These are phyloP conservation scores for Trifolium subterraneum DNA, from an alignment of 306 rosid genomes.

Conservation along the genomic window DNA sequence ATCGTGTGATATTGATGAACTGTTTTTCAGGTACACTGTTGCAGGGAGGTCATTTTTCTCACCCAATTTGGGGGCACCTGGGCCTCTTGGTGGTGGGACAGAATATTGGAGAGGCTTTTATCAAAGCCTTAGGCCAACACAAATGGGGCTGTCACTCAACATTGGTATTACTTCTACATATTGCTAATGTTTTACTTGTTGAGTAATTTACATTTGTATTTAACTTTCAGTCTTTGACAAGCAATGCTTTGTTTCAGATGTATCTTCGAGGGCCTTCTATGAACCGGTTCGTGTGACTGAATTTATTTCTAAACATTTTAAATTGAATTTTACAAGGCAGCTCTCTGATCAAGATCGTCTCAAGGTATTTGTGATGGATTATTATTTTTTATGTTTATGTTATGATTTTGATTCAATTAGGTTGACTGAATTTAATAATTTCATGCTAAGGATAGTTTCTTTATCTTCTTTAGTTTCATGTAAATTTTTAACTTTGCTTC, in stretches of 20 bases:
- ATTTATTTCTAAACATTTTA: constrained; percentile 44
- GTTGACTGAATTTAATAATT: background rate
- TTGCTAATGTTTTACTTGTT: background rate
- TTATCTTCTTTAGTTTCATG: background rate
- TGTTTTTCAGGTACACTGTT: constrained; percentile 36
- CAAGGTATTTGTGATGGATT: constrained; percentile 55
- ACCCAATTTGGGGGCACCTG: constrained; percentile 29
- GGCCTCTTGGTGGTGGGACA: constrained; percentile 49
- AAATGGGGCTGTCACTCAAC: constrained; percentile 57
- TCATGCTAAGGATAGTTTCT: background rate
- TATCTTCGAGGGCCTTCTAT: constrained; percentile 69
- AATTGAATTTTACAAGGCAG: constrained; percentile 38
- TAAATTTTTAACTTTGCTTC: background rate
- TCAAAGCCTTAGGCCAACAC: constrained; percentile 55
- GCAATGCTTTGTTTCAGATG: constrained; percentile 55
- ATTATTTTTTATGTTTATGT: background rate
- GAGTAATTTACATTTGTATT: background rate
- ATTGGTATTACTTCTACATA: constrained; percentile 50
- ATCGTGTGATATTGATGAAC: background rate
- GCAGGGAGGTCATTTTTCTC: constrained; percentile 57
- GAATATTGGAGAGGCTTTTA: constrained; percentile 57
- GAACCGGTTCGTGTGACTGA: constrained; percentile 62
- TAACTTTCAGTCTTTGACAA: background rate
- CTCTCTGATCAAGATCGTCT: constrained; percentile 59
- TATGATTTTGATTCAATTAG: background rate